Evolutionary conservation across 805 yeast species (phyloP).

Genomic region (Kodamaea jinghongensis): DNA sequence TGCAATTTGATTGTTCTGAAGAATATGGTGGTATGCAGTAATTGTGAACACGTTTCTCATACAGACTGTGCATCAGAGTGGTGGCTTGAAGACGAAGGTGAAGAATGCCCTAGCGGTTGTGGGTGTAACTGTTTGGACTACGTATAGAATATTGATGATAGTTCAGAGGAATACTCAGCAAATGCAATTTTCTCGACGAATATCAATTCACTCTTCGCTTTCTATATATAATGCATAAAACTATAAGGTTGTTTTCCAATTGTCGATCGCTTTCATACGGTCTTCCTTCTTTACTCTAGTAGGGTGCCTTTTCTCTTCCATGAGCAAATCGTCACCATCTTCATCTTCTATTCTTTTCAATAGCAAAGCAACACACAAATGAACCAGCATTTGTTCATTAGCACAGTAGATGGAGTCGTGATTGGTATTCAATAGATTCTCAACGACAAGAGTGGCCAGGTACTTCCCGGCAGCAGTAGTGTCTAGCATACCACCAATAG

Average conservation of each 20-base stretch:
- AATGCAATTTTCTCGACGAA: no score
- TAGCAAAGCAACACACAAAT: constrained; percentile 8
- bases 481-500: constrained; percentile 9
- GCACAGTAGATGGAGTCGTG: constrained; percentile 5
- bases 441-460: constrained; percentile 5
- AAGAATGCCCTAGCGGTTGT: constrained; percentile 81
- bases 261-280: no score
- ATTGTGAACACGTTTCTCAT: constrained; percentile 79
- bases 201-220: no score
- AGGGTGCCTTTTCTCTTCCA: neutral
- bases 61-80: constrained; percentile 75
- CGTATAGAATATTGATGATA: neutral
- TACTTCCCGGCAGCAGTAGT: constrained; percentile 1
- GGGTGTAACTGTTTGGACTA: constrained; percentile 65
- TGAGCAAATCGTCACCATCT: neutral
- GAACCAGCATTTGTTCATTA: constrained; percentile 5
- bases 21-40: constrained; percentile 62
- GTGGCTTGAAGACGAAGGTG: constrained; percentile 52
- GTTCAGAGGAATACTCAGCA: no score
- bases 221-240: no score
- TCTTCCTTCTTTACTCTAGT: no score
- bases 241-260: no score
- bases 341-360: constrained; percentile 9
- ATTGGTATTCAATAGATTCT: neutral
- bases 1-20: constrained; percentile 64